Evolutionary conservation across 257 asterid species (phyloP), one percentile per base, ranked within the genome.

Genomic region (Anisodus acutangulus): DNA sequence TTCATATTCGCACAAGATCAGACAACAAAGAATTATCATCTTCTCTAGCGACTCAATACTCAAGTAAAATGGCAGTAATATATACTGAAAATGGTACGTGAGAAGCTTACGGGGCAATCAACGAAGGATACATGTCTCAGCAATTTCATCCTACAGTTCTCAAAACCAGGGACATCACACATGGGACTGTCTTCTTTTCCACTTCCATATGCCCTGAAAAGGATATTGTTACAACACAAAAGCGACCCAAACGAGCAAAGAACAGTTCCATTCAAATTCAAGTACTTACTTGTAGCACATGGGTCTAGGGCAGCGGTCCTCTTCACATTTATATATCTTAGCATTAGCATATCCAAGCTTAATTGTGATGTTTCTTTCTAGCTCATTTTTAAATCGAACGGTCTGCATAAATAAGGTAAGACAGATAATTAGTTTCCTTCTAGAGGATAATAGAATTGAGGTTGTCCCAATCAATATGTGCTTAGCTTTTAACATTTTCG

Each of bases 281-380:
- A 66, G 35, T 41, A 87, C 97, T 90, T 93, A 97, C 99, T 95
- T 95, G 92, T 95, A 97, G 93, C 97, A 93, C 92, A 88, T 88
- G 49, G 99, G 99, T 68, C 99, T 95, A 78, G 98, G 97, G 87
- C 98, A 95, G 54, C 88, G 90, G 26, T 94, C 99, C 57, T 95
- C 98, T 85, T 95, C 99, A 63, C 99, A 97, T 87, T 91, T 92
- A 88, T 95, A 97, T 85, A 97, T 91, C 93, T 97, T 97, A 15
- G 98, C 99, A 91, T 97, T 97, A 84, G 99, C 99, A 89, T 97
- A 97, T 79, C 99, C 98, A 86, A 97, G 99, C 91, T 97, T 97
- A 83, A 97, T 97, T 1, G 99, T 97, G 85, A 97, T 97, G 84
- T 97, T 97, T 58, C 99, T 97, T 85, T 97, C 99, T 78, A 97